phyloP scores from a whole-genome alignment of 2,329 filamentous ascomycete genomes.

The Diaporthe caulivora region DNA sequence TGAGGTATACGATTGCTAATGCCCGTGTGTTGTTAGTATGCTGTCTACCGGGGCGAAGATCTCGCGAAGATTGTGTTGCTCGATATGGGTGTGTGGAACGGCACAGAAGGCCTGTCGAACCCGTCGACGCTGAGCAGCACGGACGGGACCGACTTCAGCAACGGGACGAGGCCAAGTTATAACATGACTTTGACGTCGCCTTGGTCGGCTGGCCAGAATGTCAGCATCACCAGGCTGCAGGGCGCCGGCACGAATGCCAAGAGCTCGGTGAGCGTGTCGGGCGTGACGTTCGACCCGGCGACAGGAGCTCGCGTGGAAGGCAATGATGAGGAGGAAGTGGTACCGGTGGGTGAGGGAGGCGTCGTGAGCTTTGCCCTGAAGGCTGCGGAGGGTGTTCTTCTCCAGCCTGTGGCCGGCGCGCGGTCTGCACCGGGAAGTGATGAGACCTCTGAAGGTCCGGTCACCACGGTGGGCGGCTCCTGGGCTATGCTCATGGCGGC shows the following conservation, averaged over 20 bases:
- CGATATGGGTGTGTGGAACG: constrained; percentile 54
- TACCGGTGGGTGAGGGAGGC: constrained; percentile 46
- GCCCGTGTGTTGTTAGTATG: constrained; percentile 40
- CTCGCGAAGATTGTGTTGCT: constrained; percentile 51
- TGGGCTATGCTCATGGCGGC: neutral
- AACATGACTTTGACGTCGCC: constrained; percentile 47
- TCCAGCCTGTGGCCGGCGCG: constrained; percentile 43
- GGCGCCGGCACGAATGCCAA: constrained; percentile 53
- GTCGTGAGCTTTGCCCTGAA: constrained; percentile 43
- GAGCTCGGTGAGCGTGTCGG: constrained; percentile 48
- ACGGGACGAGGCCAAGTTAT: constrained; percentile 45
- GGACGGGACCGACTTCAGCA: constrained; percentile 47
- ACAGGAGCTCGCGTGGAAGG: constrained; percentile 44
- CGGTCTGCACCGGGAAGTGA: neutral
- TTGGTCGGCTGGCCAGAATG: constrained; percentile 44
- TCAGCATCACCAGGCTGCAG: constrained; percentile 46
- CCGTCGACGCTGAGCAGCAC: constrained; percentile 48
- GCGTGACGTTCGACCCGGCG: constrained; percentile 47
- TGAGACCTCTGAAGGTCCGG: neutral
- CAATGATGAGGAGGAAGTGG: constrained; percentile 41
- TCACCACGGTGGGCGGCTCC: neutral
- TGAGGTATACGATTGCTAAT: constrained; percentile 10
- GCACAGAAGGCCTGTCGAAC: constrained; percentile 50
- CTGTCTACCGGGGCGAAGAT: constrained; percentile 44
- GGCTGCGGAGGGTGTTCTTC: constrained; percentile 49